Evolutionary conservation across 441 rosid genomes (phyloP).

Genomic region (Euphorbia schlechtendalii): DNA sequence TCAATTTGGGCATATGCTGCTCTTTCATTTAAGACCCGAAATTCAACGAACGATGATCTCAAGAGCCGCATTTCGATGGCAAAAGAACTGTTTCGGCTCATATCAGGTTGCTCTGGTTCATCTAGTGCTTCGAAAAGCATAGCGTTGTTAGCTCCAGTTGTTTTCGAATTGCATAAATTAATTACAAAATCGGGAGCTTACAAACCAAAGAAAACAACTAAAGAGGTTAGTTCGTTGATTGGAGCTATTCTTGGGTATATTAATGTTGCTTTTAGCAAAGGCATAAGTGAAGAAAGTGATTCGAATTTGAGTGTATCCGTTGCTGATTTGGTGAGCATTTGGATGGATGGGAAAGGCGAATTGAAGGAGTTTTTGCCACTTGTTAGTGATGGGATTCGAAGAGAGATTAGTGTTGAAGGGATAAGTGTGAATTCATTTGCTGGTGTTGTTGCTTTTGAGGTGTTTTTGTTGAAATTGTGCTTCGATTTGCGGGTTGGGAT

Average conservation of each 20-base stretch:
- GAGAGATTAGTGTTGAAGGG: slow-evolving; percentile 21
- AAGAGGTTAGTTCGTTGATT: slow-evolving; percentile 30
- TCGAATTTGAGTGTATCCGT: slow-evolving; percentile 21
- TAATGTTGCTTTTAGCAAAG: slow-evolving; percentile 31
- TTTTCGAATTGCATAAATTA: slow-evolving; percentile 26
- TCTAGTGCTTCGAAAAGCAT: slow-evolving; percentile 32
- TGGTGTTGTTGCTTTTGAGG: slow-evolving; percentile 38
- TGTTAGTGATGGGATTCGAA: slow-evolving; percentile 23
- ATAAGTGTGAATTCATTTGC: slow-evolving; percentile 36
- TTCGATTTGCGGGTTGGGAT: slow-evolving; percentile 24
- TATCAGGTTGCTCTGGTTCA: slow-evolving; percentile 36
- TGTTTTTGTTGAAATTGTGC: slow-evolving; percentile 44
- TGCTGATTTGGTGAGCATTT: slow-evolving; percentile 32
- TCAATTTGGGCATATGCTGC: slow-evolving; percentile 47
- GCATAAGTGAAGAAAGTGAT: slow-evolving; percentile 21
- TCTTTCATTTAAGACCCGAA: slow-evolving; percentile 26
- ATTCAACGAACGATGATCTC: slow-evolving; percentile 20
- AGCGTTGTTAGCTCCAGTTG: slow-evolving; percentile 46
- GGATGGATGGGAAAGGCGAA: slow-evolving; percentile 28
- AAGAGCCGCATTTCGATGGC: slow-evolving; percentile 21
- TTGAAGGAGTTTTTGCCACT: slow-evolving; percentile 35
- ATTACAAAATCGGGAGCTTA: slow-evolving; percentile 24
- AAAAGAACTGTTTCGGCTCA: slow-evolving; percentile 36
- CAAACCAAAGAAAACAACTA: slow-evolving; percentile 28
- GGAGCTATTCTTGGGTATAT: slow-evolving; percentile 37